Evolutionary conservation across 1,284 basidiomycete species (phyloP), one percentile per base, ranked within the genome.

Genomic region (Marasmius sp.): DNA sequence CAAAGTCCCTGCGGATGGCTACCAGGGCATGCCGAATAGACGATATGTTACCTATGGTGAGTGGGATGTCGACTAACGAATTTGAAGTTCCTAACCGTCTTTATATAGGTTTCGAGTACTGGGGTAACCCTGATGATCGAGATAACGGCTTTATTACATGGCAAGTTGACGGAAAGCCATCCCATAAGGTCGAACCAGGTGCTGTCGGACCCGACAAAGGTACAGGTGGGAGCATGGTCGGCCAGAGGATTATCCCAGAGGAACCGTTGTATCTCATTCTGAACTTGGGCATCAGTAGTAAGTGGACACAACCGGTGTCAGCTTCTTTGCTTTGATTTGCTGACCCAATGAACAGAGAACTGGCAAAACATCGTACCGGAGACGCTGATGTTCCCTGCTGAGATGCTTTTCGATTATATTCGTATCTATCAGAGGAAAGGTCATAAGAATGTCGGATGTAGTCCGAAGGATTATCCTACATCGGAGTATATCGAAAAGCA

Each of bases 191-290:
- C 67, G 79, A 82, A 11, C 85, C 86, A 0, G 59, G 66, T 1
- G 81, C 88, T 39, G 76, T 91, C 7, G 83, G 76, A 0, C 77
- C 87, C 6, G 89, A 92, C 68, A 70, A 64, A 43, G 77, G 76
- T 0, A 53, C 74, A 0, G 73, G 73, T 48, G 80, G 80, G 1
- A 77, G 75, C 34, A 76, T 78, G 38, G 79, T 93, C n/a, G 77
- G 79, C 0, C 83, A 85, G 65, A 74, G 92, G 61, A 70, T 92
- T 43, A 84, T 94, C 8, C 81, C 91, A 0, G 86, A 91, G 68
- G 92, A 94, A 69, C 92, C 92, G 2, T 87, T 85, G 82, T 83
- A 81, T 60, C 79, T 89, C 65, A 76, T 89, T 41, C 57, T 90
- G 61, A 90, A 90, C 69, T 73, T 89, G 68, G 88, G 87, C 37